These are phyloP conservation scores for Calocybe indica DNA, from an alignment of 768 basidiomycete species.

Conservation along the genomic window DNA sequence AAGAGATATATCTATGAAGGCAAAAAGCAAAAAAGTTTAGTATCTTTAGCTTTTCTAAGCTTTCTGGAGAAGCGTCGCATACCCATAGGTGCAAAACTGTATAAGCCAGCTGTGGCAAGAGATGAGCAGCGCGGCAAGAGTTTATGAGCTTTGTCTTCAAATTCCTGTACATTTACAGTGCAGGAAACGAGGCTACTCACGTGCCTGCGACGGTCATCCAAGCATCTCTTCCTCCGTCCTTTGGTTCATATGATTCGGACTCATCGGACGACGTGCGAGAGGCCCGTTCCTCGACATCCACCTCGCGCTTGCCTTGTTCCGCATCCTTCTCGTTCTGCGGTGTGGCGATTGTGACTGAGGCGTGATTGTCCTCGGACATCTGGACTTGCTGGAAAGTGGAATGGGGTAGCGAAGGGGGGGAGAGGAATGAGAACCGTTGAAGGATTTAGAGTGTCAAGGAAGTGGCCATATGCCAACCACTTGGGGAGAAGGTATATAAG, in stretches of 20 bases:
- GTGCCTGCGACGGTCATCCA: conserved; percentile 40
- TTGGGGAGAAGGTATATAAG: too few relatives aligned
- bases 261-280: too few relatives aligned
- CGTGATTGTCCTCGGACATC: too few relatives aligned
- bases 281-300: too few relatives aligned
- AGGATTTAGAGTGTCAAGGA: too few relatives aligned
- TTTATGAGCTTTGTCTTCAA: not conserved
- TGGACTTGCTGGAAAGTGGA: too few relatives aligned
- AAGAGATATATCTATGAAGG: conserved; percentile 33
- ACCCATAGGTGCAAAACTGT: conserved; percentile 44
- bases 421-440: too few relatives aligned
- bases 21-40: conserved; percentile 10
- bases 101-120: conserved; percentile 28
- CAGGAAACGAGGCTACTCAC: conserved; percentile 21
- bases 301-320: too few relatives aligned
- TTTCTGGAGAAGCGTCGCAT: conserved; percentile 1
- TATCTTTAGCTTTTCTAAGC: not conserved
- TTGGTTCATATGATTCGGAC: not conserved
- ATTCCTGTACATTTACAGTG: not conserved
- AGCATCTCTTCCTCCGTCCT: conserved; percentile 33
- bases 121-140: not conserved
- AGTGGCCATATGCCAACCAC: too few relatives aligned
- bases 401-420: too few relatives aligned
- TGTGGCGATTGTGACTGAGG: too few relatives aligned
- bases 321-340: too few relatives aligned